Base-by-base conservation (phyloP, 208 protist species). In the Borovskyia barvae region DNA sequence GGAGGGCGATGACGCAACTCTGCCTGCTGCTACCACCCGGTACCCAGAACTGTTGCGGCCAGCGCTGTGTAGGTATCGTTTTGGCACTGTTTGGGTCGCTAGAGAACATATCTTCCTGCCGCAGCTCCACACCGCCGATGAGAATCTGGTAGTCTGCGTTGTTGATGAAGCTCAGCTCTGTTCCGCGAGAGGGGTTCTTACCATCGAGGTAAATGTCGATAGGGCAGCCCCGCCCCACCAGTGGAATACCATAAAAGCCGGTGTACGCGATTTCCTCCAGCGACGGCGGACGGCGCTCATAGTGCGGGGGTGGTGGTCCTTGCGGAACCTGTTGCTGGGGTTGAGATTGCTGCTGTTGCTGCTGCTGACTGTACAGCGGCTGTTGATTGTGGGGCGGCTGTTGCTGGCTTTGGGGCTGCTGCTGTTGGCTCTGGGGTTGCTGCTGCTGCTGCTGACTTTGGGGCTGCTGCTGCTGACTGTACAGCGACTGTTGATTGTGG, bases 121-220 rank as follows among this genome's bases (percentile, higher is more conserved):
- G 84, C 28, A 94, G 72, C 45, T 94, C 87, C 1, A 94, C 73
- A 51, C 87, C 87, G 25, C 84, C 87, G 45, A 94, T 84, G 30
- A 83, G 57, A 17, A 92, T 33, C 42, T 87, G 62, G 28, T 77
- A 76, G 32, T 82, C 76, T 22, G 73, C 64, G 58, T 91, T 86
- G 72, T 94, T 94, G 62, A 91, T 72, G 47, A 94, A 75, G 32
- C 72, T 87, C 56, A 94, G 50, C 70, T 94, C 83, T 30, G 87
- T 94, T 7, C 87, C 87, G 28, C 87, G 83, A 22, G 87, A 92
- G 28, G 87, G 81, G 39, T 49, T 94, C 52, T 80, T 80, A 26
- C 82, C 87, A 48, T 94, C 84, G 29, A 94, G 75, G 56, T 90
- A 94, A 30, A 94, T 82, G 51, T 94, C 87, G 20, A 92, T 82